These are phyloP conservation scores for Penicillium taxi DNA, from an alignment of 495 filamentous ascomycete species.

Conservation along the genomic window DNA sequence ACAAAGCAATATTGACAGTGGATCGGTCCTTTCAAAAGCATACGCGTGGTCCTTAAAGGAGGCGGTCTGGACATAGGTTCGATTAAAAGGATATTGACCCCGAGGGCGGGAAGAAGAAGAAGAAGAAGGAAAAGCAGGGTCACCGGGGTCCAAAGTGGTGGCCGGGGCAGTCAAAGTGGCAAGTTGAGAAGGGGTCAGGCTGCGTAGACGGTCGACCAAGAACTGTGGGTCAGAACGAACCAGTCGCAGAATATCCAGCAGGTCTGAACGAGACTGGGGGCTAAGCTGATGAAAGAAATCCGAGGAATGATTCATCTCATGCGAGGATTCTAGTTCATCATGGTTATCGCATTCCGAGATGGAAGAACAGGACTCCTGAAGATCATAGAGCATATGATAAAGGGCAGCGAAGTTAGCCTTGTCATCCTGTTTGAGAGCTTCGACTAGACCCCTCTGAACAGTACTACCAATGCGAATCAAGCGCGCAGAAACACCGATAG, in stretches of 20 bases:
- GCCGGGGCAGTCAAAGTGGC: slow-evolving; percentile 65
- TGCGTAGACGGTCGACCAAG: slow-evolving; percentile 68
- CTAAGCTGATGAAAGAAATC: slow-evolving; percentile 80
- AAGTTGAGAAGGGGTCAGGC: slow-evolving; percentile 65
- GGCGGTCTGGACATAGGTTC: slow-evolving; percentile 51
- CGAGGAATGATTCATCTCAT: slow-evolving; percentile 38
- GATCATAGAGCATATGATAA: slow-evolving; percentile 82
- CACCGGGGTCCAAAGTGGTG: slow-evolving; percentile 66
- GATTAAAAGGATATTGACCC: slow-evolving; percentile 44
- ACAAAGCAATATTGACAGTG: slow-evolving; percentile 76
- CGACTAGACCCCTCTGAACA: slow-evolving; percentile 74
- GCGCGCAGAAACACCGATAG: slow-evolving; percentile 71
- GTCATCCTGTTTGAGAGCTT: slow-evolving; percentile 82
- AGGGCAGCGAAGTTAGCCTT: slow-evolving; percentile 79
- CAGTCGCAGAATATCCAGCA: slow-evolving; percentile 71
- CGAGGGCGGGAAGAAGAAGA: slow-evolving; percentile 59
- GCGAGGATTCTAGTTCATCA: slow-evolving; percentile 27
- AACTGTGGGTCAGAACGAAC: slow-evolving; percentile 82
- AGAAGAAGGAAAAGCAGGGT: slow-evolving; percentile 72
- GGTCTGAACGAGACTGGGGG: slow-evolving; percentile 59
- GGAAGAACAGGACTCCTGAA: slow-evolving; percentile 81
- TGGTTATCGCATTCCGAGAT: slow-evolving; percentile 51
- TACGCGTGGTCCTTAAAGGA: slow-evolving; percentile 37
- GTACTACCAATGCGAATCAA: slow-evolving; percentile 70
- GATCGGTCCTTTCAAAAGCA: slow-evolving; percentile 81